Conservation (phyloP, 441 rosid species). For the Pelargonium myrrhifolium region DNA sequence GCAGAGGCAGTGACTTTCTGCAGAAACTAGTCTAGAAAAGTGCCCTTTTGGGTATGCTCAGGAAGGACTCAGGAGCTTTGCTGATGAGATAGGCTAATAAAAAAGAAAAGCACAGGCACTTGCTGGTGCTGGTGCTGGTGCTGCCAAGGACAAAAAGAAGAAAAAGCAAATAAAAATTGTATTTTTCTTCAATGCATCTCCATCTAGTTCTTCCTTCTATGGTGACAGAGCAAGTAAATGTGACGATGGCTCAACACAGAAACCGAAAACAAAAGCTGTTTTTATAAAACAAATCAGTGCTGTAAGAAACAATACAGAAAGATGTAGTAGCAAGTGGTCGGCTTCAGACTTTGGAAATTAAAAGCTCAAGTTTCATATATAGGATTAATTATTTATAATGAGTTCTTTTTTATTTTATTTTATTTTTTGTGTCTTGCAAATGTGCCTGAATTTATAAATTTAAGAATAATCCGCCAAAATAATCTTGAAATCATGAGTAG, state of each 20-base stretch:
- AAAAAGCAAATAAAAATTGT: background rate
- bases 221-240: conserved; percentile 12
- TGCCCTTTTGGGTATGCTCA: conserved; percentile 3
- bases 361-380: no score
- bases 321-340: background rate
- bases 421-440: no score
- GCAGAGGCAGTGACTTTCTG: background rate
- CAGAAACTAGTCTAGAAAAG: background rate
- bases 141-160: background rate
- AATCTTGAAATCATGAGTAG: no score
- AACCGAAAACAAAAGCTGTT: conserved; percentile 17
- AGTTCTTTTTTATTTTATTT: no score
- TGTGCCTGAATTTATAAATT: no score
- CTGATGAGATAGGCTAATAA: no score
- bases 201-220: background rate
- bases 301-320: conserved; percentile 13
- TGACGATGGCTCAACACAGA: background rate
- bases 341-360: no score
- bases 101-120: background rate
- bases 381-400: no score
- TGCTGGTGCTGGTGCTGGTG: no score
- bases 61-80: no score
- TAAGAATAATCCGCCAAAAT: no score
- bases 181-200: background rate
- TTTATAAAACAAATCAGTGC: conserved; percentile 15